Base-by-base conservation (phyloP, 2,329 filamentous ascomycete genomes). In the Fusarium piperis region DNA sequence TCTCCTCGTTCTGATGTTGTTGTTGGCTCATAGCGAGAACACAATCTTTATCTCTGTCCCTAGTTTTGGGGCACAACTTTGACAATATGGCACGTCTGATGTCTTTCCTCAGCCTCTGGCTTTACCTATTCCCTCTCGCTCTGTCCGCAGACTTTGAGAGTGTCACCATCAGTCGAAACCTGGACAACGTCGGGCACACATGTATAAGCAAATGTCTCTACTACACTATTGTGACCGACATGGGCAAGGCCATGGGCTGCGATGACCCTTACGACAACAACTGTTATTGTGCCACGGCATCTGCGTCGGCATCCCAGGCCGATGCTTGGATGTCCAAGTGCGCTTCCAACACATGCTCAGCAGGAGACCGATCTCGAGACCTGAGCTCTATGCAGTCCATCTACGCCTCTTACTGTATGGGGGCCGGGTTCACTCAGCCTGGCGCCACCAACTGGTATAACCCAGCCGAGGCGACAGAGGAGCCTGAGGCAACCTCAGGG, bases 351-450 rank as follows among this genome's bases (percentile, higher is more conserved):
- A 1, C 15, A 2, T 78, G 76, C 53, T 67, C 63, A 10, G 67
- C 59, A 11, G 76, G 76, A 4, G 76, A 78, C 56, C 62, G 56
- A 6, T 52, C 67, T 12, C 62, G 72, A 7, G 76, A 78, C 53
- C 62, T 78, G 44, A 71, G 20, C n/a, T 72, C 74, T 7, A 74
- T 78, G 67, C 68, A 76, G 18, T 76, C 74, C 16, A 55, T 71
- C 55, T 78, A 78, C 23, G 76, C 58, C 23, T 76, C 76, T 1
- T 78, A 78, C 28, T 78, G 76, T 15, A 76, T 77, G 66, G 75
- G 53, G 9, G 76, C 76, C 1, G 75, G 76, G 1, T 78, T 71
- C 56, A 72, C 71, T 0, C 76, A 78, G 2, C 67, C 74, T 1
- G 76, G 76, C 33, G 75, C 75, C 28, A 73, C 67, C 7, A 51